phyloP scores from a whole-genome alignment of 1,284 basidiomycete genomes.

The Agaricales sp. region DNA sequence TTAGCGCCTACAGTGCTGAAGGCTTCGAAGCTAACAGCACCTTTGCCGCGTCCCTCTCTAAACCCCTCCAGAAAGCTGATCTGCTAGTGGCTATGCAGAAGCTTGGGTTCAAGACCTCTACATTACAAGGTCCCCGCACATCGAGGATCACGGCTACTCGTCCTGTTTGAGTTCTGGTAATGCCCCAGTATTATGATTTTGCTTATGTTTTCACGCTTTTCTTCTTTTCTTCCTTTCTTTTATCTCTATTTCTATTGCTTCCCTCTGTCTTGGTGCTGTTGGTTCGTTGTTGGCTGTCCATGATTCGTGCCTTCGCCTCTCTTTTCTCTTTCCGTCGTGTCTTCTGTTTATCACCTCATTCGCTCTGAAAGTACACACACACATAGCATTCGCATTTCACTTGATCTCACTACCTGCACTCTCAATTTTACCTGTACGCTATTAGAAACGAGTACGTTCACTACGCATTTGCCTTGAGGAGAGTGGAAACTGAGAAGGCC shows the following conservation, averaged over 20 bases:
- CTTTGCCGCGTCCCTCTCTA: slow-evolving; percentile 79
- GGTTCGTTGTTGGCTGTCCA: slow-evolving; percentile 10
- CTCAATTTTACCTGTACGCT: too few species aligned
- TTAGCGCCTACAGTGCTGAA: slow-evolving; percentile 76
- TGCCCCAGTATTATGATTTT: slow-evolving; percentile 23
- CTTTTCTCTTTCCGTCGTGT: neutral
- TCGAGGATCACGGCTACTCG: slow-evolving; percentile 39
- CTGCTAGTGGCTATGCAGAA: slow-evolving; percentile 73
- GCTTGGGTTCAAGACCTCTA: slow-evolving; percentile 83
- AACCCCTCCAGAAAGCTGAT: slow-evolving; percentile 83
- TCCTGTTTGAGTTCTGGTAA: slow-evolving; percentile 14
- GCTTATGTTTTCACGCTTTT: slow-evolving; percentile 15
- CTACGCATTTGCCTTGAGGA: too few species aligned
- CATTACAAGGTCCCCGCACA: slow-evolving; percentile 41
- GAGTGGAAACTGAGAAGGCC: too few species aligned
- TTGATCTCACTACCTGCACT: too few species aligned
- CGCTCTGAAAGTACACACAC: too few species aligned
- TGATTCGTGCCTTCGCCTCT: slow-evolving; percentile 10
- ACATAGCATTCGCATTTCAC: too few species aligned
- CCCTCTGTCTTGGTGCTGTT: slow-evolving; percentile 8
- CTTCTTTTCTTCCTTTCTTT: slow-evolving; percentile 17
- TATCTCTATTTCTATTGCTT: slow-evolving; percentile 20
- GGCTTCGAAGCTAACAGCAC: slow-evolving; percentile 59
- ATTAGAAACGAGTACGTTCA: too few species aligned
- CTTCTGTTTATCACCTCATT: neutral